Conservation (phyloP, 345 rosid species). For the Murraya koenigii region DNA sequence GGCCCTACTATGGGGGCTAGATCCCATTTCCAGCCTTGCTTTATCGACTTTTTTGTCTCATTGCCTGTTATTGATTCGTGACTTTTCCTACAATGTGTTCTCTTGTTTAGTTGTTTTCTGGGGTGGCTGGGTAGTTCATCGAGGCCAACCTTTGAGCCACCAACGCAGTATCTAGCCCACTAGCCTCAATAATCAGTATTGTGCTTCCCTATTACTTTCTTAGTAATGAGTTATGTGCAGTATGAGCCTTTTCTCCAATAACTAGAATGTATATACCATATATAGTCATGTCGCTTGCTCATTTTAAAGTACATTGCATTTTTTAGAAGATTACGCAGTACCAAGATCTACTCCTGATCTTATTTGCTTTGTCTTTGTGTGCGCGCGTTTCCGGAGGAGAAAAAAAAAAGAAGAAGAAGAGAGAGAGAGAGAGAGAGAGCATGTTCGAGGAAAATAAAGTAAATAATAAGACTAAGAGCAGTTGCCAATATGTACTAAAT, state of each 20-base stretch:
- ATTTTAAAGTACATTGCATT: constrained; percentile 5
- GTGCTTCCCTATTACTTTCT: not conserved
- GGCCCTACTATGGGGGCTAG: constrained; percentile 30
- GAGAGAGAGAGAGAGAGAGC: too few relatives aligned
- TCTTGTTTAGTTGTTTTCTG: not conserved
- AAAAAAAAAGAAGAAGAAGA: too few relatives aligned
- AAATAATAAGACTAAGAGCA: not conserved
- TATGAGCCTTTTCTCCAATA: not conserved
- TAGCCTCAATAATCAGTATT: not conserved
- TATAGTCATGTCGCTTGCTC: not conserved
- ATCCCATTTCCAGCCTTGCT: constrained; percentile 36
- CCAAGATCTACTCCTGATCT: not conserved
- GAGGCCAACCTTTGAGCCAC: constrained; percentile 11
- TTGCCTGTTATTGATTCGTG: not conserved
- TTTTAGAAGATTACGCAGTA: not conserved
- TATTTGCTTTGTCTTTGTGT: not conserved
- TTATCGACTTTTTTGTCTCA: constrained; percentile 11
- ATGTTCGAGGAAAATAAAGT: not conserved
- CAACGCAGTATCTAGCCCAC: not conserved
- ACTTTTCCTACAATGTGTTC: not conserved
- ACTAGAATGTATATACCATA: not conserved
- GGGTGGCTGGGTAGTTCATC: not conserved
- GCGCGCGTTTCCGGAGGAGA: not conserved
- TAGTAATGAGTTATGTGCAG: too few relatives aligned
- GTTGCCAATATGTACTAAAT: not conserved